phyloP scores from a whole-genome alignment of 2,329 filamentous ascomycete species.

The Trichothecium roseum region DNA sequence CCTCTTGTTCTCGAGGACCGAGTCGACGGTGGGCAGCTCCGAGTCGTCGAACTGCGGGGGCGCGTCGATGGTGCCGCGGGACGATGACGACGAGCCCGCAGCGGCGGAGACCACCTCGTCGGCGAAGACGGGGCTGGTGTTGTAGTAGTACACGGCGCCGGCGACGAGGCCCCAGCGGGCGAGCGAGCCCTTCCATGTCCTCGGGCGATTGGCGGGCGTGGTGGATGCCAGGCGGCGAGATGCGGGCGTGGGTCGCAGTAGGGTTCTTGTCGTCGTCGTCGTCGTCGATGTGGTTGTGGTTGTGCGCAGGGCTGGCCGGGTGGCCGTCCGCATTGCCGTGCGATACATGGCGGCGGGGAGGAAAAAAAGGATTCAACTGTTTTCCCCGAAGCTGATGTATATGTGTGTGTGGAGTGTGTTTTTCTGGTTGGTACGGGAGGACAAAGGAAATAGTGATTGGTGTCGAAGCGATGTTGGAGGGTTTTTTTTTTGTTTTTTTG shows the following conservation, averaged over 20 bases:
- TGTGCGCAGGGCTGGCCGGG: conserved; percentile 30
- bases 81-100: no score
- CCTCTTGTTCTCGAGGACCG: conserved; percentile 54
- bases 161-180: conserved; percentile 66
- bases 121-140: conserved; percentile 78
- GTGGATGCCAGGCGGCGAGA: conserved; percentile 41
- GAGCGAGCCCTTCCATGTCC: conserved; percentile 72
- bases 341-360: conserved; percentile 35
- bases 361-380: background rate
- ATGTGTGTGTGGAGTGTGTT: no score
- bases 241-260: conserved; percentile 19
- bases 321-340: conserved; percentile 36
- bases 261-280: no score
- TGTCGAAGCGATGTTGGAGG: no score
- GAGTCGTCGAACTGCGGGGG: conserved; percentile 45
- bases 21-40: conserved; percentile 54
- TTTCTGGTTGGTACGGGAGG: no score
- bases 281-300: no score
- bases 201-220: conserved; percentile 49
- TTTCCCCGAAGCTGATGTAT: background rate
- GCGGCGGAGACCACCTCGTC: conserved; percentile 60
- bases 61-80: conserved; percentile 22
- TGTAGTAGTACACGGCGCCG: conserved; percentile 85
- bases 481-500: no score
- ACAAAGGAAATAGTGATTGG: no score